Conservation (phyloP, 2,329 filamentous ascomycete species). For the Botrytis porri region DNA sequence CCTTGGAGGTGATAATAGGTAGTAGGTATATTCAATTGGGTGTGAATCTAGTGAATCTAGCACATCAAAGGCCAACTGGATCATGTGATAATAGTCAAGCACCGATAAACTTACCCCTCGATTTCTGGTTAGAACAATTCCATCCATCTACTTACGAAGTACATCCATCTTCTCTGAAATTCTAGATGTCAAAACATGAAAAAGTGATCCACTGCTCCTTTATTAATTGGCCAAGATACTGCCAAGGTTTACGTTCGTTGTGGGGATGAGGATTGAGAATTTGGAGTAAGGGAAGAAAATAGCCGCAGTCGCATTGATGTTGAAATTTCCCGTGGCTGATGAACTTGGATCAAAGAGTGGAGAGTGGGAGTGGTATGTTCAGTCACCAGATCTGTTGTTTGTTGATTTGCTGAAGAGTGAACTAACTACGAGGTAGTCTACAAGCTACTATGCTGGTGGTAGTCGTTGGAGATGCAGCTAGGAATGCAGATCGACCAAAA, state of each 20-base stretch:
- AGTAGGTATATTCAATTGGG: not conserved
- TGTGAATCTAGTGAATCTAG: not conserved
- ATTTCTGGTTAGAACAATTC: not conserved
- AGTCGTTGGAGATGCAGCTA: not conserved
- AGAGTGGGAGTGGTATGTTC: not conserved
- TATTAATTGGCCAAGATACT: not conserved
- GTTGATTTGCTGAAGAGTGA: not conserved
- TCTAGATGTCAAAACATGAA: not conserved
- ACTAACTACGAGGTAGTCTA: not conserved
- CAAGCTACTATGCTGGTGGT: not conserved
- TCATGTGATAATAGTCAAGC: not conserved
- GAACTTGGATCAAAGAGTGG: not conserved
- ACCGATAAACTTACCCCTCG: not conserved
- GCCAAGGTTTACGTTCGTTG: not conserved
- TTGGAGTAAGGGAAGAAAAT: not conserved
- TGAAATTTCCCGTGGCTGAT: not conserved
- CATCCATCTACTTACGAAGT: not conserved
- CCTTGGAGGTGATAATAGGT: not conserved
- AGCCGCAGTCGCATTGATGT: not conserved
- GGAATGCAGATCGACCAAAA: slow-evolving; percentile 9
- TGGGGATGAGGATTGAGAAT: not conserved
- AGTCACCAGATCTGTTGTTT: not conserved
- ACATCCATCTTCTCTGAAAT: not conserved
- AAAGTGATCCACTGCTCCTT: not conserved
- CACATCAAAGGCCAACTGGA: too few species aligned